Evolutionary conservation across 1,139 yeast genomes (phyloP).

Genomic region (Saccharomyces hybrid): DNA sequence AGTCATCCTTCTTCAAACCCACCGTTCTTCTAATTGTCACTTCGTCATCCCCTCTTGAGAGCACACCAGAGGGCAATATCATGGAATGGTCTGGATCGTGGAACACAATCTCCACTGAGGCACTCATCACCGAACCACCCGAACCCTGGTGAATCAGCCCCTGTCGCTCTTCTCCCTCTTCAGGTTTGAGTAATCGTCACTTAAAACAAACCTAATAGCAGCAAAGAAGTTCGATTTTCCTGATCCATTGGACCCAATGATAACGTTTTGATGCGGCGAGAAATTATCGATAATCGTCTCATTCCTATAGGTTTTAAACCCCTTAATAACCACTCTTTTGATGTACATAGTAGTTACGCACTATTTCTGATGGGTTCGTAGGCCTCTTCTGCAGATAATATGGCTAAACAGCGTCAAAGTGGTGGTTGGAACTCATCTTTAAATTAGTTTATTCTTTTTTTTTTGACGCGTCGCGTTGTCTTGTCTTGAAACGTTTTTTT

Average conservation of each 20-base stretch:
- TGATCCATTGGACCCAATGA: slow-evolving; percentile 92
- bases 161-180: slow-evolving; percentile 83
- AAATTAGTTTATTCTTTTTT: background rate
- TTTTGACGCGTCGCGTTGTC: background rate
- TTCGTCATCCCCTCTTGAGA: slow-evolving; percentile 45
- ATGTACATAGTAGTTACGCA: slow-evolving; percentile 30
- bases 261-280: slow-evolving; percentile 80
- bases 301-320: slow-evolving; percentile 89
- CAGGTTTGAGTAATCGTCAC: slow-evolving; percentile 85
- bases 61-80: slow-evolving; percentile 42
- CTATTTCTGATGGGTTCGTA: background rate
- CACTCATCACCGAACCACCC: slow-evolving; percentile 81
- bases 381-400: background rate
- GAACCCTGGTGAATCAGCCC: slow-evolving; percentile 86
- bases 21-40: slow-evolving; percentile 77
- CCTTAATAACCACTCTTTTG: slow-evolving; percentile 65
- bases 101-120: slow-evolving; percentile 82
- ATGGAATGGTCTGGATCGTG: slow-evolving; percentile 75
- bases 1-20: slow-evolving; percentile 87
- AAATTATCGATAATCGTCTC: slow-evolving; percentile 69
- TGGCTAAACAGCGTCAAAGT: background rate
- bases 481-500: background rate
- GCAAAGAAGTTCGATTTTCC: slow-evolving; percentile 96
- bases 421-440: background rate
- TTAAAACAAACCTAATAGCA: slow-evolving; percentile 85